Percentiles rank a stretch among this genome's conserved stretches.
Evolutionary conservation across 257 asterid species (phyloP).

Genomic region (Verbascum thapsus): DNA sequence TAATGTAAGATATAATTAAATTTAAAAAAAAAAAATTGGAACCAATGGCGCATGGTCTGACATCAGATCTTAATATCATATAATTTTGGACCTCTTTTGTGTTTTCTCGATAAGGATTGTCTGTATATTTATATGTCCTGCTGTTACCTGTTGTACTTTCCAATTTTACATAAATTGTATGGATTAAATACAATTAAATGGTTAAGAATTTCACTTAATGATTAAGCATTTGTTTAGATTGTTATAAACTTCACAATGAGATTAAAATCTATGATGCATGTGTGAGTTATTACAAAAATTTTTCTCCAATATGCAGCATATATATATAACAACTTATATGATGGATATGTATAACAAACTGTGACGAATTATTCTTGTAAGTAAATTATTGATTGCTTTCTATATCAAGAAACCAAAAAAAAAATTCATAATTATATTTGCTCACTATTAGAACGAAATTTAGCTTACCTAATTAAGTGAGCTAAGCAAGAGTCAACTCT

Average conservation of each 20-base stretch:
- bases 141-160: conserved; percentile 25
- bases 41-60: conserved; percentile 8
- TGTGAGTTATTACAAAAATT: background rate
- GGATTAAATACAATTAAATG: conserved; percentile 1
- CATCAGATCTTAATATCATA: conserved; percentile 33
- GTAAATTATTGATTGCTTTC: conserved; percentile 27
- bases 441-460: conserved; percentile 26
- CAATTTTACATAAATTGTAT: conserved; percentile 15
- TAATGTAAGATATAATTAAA: conserved; percentile 21
- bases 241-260: background rate
- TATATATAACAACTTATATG: conserved; percentile 25
- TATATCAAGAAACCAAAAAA: conserved; percentile 27
- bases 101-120: conserved; percentile 49
- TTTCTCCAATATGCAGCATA: conserved; percentile 5
- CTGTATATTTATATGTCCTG: conserved; percentile 31
- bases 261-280: background rate
- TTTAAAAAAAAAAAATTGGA: conserved; percentile 2
- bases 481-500: conserved; percentile 58
- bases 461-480: conserved; percentile 47
- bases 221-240: conserved; percentile 19
- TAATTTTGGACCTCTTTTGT: conserved; percentile 33
- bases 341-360: conserved; percentile 22
- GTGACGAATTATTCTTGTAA: background rate
- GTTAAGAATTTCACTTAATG: background rate
- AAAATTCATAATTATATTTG: conserved; percentile 19